phyloP scores from a whole-genome alignment of 2,329 filamentous ascomycete genomes.

The Penicillium psychrosexuale region DNA sequence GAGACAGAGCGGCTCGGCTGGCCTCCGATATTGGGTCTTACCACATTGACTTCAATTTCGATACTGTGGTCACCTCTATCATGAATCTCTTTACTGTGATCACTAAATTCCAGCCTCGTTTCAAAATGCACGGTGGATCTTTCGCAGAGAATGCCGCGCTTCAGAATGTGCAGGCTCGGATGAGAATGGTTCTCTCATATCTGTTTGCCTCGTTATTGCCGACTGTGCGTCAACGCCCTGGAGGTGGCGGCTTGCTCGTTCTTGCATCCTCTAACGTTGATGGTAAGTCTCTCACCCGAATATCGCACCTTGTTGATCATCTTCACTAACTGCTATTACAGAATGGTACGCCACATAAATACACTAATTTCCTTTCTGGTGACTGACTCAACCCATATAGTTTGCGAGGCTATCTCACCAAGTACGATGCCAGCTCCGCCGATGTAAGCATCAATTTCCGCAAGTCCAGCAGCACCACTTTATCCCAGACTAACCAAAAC shows the following conservation, averaged over 20 bases:
- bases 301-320: no score
- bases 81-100: slow-evolving; percentile 58
- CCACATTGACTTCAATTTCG: slow-evolving; percentile 72
- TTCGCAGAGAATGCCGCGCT: slow-evolving; percentile 61
- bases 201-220: slow-evolving; percentile 63
- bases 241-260: slow-evolving; percentile 60
- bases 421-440: slow-evolving; percentile 61
- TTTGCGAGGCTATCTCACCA: slow-evolving; percentile 59
- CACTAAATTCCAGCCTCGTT: slow-evolving; percentile 59
- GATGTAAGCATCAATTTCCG: slow-evolving; percentile 31
- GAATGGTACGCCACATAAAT: slow-evolving; percentile 25
- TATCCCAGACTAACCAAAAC: neutral
- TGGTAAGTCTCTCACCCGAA: slow-evolving; percentile 5
- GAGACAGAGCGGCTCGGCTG: slow-evolving; percentile 62
- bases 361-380: neutral
- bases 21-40: slow-evolving; percentile 63
- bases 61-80: slow-evolving; percentile 60
- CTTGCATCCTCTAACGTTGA: slow-evolving; percentile 67
- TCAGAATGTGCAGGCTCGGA: slow-evolving; percentile 66
- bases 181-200: slow-evolving; percentile 65
- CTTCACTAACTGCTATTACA: slow-evolving; percentile 10
- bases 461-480: neutral
- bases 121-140: slow-evolving; percentile 63
- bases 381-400: slow-evolving; percentile 19
- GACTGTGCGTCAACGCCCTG: slow-evolving; percentile 55